These are phyloP conservation scores for Ceratocystis eucalypticola DNA, from an alignment of 2,329 filamentous ascomycete genomes.

Conservation along the genomic window DNA sequence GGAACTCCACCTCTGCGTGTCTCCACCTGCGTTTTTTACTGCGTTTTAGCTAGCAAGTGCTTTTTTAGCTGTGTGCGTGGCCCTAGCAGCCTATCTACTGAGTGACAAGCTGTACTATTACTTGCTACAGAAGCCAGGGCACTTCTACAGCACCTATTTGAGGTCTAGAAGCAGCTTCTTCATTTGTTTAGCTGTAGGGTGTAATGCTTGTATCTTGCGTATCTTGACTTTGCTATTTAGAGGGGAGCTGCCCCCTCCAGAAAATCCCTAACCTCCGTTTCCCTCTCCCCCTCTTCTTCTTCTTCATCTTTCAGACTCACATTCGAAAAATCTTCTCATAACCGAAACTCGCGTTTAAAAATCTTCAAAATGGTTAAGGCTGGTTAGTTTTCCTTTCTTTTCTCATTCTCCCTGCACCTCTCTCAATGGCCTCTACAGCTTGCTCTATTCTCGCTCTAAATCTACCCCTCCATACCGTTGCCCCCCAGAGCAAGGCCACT, in stretches of 20 bases:
- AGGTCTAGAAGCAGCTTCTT: no score
- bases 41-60: neutral
- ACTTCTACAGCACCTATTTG: no score
- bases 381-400: constrained; percentile 18
- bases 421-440: neutral
- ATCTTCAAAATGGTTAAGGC: constrained; percentile 22
- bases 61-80: no score
- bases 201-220: neutral
- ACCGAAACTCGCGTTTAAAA: constrained; percentile 14
- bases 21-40: neutral
- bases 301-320: constrained; percentile 10
- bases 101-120: neutral
- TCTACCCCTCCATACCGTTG: neutral
- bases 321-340: constrained; percentile 10
- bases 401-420: neutral
- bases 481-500: neutral
- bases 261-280: neutral
- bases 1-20: neutral
- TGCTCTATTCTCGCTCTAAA: neutral
- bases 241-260: neutral
- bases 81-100: neutral
- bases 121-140: neutral
- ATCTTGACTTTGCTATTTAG: neutral
- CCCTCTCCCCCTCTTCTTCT: constrained; percentile 15
- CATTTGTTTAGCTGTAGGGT: no score